Evolutionary conservation across 345 rosid genomes (phyloP).

Genomic region (Camelina neglecta): DNA sequence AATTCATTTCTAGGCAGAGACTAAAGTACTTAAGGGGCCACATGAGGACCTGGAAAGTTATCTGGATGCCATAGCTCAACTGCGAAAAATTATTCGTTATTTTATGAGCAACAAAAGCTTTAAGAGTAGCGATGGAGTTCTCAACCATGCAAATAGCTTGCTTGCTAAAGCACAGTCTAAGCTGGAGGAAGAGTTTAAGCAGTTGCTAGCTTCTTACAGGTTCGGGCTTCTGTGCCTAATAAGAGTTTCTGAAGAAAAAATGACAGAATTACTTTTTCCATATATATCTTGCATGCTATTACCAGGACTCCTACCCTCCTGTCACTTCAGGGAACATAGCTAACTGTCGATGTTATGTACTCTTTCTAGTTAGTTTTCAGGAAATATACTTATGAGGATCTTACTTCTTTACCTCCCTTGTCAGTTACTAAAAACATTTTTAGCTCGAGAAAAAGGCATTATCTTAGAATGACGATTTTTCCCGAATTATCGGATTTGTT

Average conservation of each 20-base stretch:
- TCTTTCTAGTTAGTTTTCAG: neutral
- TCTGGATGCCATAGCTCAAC: slow-evolving; percentile 84
- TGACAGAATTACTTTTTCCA: neutral
- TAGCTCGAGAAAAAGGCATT: neutral
- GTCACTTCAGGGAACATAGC: neutral
- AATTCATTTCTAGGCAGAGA: slow-evolving; percentile 75
- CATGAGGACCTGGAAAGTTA: slow-evolving; percentile 94
- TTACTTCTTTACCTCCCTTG: neutral
- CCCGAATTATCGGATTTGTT: neutral
- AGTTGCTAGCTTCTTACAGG: slow-evolving; percentile 83
- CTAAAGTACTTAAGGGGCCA: slow-evolving; percentile 91
- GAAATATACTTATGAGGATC: neutral
- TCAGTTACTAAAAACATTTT: neutral
- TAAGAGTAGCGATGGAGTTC: slow-evolving; percentile 72
- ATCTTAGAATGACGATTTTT: neutral
- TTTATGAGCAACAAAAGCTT: slow-evolving; percentile 73
- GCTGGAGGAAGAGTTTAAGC: slow-evolving; percentile 94
- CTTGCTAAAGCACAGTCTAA: slow-evolving; percentile 91
- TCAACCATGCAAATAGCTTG: slow-evolving; percentile 71
- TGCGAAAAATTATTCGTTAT: slow-evolving; percentile 71
- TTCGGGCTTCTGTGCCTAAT: slow-evolving; percentile 39
- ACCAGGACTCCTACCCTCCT: neutral
- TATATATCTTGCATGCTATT: neutral
- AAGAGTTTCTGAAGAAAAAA: slow-evolving; percentile 5
- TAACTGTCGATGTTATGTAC: slow-evolving; percentile 14